Conservation (phyloP, 148 eudicot species). For the Amaranthus palmeri region DNA sequence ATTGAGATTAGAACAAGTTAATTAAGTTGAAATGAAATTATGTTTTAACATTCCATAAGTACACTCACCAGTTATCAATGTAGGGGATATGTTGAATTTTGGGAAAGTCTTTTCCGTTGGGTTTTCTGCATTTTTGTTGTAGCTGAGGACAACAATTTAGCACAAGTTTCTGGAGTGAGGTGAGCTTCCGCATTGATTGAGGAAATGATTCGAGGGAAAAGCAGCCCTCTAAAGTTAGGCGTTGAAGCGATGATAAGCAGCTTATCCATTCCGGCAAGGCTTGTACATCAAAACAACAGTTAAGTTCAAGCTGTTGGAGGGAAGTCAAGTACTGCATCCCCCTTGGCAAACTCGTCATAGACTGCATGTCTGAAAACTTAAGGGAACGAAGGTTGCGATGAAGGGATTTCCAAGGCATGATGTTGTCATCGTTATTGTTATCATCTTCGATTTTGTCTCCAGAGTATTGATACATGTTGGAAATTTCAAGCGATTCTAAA, state of each 20-base stretch:
- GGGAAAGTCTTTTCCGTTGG: conserved; percentile 13
- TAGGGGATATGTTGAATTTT: conserved; percentile 4
- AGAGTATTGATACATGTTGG: too few relatives aligned
- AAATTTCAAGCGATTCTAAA: conserved; percentile 1
- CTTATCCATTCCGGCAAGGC: conserved; percentile 21
- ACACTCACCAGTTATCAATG: too few relatives aligned
- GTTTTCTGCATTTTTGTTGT: conserved; percentile 5
- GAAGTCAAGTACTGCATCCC: conserved; percentile 19
- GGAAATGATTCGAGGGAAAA: conserved; percentile 5
- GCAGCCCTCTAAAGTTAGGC: neutral
- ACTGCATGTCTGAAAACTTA: too few relatives aligned
- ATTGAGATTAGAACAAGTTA: too few relatives aligned
- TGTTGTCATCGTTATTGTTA: too few relatives aligned
- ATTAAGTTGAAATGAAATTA: too few relatives aligned
- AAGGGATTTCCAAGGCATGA: conserved; percentile 17
- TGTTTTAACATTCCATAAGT: too few relatives aligned
- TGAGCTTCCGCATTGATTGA: neutral
- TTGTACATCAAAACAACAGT: neutral
- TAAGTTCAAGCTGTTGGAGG: conserved; percentile 9
- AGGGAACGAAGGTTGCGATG: conserved; percentile 2
- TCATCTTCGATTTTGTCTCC: neutral
- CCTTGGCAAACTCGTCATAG: conserved; percentile 5
- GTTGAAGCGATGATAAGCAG: conserved; percentile 13
- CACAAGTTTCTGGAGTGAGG: conserved; percentile 1
- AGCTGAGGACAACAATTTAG: neutral